phyloP scores from a whole-genome alignment of 139 green algal species.

The Chloropicon primus region DNA sequence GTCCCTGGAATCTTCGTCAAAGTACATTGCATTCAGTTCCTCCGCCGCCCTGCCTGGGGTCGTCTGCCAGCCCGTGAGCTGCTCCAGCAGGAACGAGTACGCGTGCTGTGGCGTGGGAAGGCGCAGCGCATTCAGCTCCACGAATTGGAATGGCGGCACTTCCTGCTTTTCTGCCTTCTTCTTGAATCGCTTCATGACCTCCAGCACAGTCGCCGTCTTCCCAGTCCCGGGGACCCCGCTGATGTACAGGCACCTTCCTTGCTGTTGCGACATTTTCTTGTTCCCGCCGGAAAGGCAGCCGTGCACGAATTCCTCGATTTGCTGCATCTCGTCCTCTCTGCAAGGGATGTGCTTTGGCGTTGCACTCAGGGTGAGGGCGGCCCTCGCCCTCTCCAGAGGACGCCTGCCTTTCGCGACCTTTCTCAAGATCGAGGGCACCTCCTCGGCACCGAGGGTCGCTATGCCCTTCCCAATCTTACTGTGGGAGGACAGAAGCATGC shows the following conservation, averaged over 20 bases:
- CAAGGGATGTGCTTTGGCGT: constrained; percentile 54
- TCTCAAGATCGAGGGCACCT: not conserved
- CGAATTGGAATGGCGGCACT: constrained; percentile 57
- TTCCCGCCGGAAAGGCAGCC: constrained; percentile 21
- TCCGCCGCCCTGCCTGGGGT: constrained; percentile 34
- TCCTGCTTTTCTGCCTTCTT: constrained; percentile 2
- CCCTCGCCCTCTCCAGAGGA: constrained; percentile 25
- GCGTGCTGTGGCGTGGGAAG: constrained; percentile 74
- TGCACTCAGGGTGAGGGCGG: constrained; percentile 36
- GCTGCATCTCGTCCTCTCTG: constrained; percentile 54
- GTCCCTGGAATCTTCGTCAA: not conserved
- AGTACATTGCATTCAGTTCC: constrained; percentile 39
- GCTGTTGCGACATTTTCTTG: constrained; percentile 12
- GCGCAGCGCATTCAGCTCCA: constrained; percentile 80
- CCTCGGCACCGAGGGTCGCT: not conserved
- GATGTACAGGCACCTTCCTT: constrained; percentile 77
- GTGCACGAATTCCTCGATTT: constrained; percentile 47
- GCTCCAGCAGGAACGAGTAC: constrained; percentile 72
- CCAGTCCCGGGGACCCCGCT: constrained; percentile 90
- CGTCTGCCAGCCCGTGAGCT: constrained; percentile 53
- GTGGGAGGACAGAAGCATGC: not conserved
- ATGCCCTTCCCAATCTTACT: not conserved
- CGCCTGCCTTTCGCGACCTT: not conserved
- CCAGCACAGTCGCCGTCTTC: constrained; percentile 82
- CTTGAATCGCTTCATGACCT: constrained; percentile 26